Evolutionary conservation across 2,329 filamentous ascomycete species (phyloP), one percentile per base, ranked within the genome.

Genomic region (Xylaria multiplex): DNA sequence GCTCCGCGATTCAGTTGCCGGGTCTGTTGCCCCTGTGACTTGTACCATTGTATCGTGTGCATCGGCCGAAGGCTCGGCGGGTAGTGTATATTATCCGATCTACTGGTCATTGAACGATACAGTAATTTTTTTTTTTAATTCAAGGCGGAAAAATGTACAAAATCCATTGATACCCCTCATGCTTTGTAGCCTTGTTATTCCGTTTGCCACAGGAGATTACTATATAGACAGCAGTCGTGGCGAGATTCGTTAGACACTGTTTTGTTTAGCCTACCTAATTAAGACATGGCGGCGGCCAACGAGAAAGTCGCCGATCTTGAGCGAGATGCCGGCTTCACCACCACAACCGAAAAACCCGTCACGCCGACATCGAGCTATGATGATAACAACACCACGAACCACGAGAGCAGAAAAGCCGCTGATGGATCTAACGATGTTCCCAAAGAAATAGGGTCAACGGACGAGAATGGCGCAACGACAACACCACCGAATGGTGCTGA

Each of bases 221-320:
- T 22, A 32, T 32, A 27, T 50, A 42, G 14, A 59, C 56, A 30
- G 24, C 52, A 24, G 27, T 27, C 46, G 37, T 53, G 48, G 43
- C 53, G 22, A 27, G n/a, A 35, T 35, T 11, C 8, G 9, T 35
- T 35, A 35, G 32, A 7, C 2, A 35, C 6, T 40, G 5, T 14
- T 63, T 53, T 19, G 8, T 40, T 30, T 58, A 5, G 54, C 35
- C 37, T 49, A 42, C 35, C 37, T 49, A 42, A 55, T 48, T 37
- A 45, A 61, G 52, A 65, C 48, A 69, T 69, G 67, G 40, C 65
- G 45, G 27, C n/a, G 30, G 37, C 46, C 19, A 66, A 69, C 45
- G 64, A 66, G 22, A 70, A 68, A 59, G 46, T 59, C 22, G 54
- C 53, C 43, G 68, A 70, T 56, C 57, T 56, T 37, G 66, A 70